A percentile compares a stretch with the other conserved stretches of the same genome.
These are phyloP conservation scores for Staphylotrichum longicolle DNA, from an alignment of 495 filamentous ascomycete genomes.

Conservation along the genomic window DNA sequence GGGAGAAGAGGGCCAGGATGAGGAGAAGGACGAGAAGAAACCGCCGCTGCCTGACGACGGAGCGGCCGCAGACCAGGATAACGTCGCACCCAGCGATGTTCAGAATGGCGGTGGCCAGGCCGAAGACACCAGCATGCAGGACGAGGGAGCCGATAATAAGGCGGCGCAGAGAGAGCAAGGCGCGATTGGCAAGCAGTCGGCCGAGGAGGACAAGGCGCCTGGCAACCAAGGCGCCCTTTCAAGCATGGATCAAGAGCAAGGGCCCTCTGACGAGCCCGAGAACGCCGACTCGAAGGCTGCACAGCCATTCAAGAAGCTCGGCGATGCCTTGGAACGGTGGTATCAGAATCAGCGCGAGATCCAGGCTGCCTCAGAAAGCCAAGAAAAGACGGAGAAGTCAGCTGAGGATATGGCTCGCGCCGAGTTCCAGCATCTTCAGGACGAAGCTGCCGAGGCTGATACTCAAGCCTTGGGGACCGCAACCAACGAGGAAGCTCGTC, in stretches of 20 bases:
- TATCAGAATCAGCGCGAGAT: conserved; percentile 82
- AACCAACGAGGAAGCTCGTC: conserved; percentile 76
- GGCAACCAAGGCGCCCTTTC: conserved; percentile 50
- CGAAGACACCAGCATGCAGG: conserved; percentile 49
- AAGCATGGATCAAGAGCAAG: conserved; percentile 53
- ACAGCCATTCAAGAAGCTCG: conserved; percentile 85
- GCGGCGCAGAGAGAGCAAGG: conserved; percentile 49
- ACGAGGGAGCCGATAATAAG: conserved; percentile 43
- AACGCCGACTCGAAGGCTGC: conserved; percentile 44
- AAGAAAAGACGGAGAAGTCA: conserved; percentile 49
- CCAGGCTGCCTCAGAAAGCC: conserved; percentile 59
- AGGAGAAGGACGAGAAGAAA: conserved; percentile 36
- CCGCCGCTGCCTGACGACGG: conserved; percentile 44
- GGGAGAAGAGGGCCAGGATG: conserved; percentile 32
- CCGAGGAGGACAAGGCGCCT: conserved; percentile 50
- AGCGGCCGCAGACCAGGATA: conserved; percentile 56
- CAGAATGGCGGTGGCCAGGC: conserved; percentile 57
- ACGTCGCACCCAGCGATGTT: conserved; percentile 65
- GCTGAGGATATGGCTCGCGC: conserved; percentile 48
- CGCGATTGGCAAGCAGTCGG: conserved; percentile 46
- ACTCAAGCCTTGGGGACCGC: conserved; percentile 89
- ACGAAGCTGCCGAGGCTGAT: conserved; percentile 75
- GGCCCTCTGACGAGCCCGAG: conserved; percentile 46
- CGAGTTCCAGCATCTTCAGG: conserved; percentile 87
- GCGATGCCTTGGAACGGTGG: conserved; percentile 91